phyloP scores from a whole-genome alignment of 306 rosid genomes.

The Malus domestica region ASM211411v1 NC_041800.1:31881733-31882232 shows the following conservation, averaged over 20 bases:
- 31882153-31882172: constrained; percentile 11
- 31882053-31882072: constrained; percentile 83
- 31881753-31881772: constrained; percentile 50
- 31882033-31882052: neutral
- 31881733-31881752: constrained; percentile 24
- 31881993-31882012: neutral
- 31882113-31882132: constrained; percentile 56
- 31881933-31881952: neutral
- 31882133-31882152: constrained; percentile 23
- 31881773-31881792: constrained; percentile 31
- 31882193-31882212: constrained; percentile 31
- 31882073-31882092: constrained; percentile 78
- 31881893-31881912: neutral
- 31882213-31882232: constrained; percentile 44
- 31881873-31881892: no score
- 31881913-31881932: neutral
- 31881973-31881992: neutral
- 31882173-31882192: constrained; percentile 15
- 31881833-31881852: neutral
- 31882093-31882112: constrained; percentile 56
- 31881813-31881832: neutral
- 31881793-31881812: neutral
- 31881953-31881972: neutral
- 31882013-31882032: neutral
- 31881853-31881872: neutral